phyloP scores from a whole-genome alignment of 2,329 filamentous ascomycete genomes.

The Alternaria consortialis region DNA sequence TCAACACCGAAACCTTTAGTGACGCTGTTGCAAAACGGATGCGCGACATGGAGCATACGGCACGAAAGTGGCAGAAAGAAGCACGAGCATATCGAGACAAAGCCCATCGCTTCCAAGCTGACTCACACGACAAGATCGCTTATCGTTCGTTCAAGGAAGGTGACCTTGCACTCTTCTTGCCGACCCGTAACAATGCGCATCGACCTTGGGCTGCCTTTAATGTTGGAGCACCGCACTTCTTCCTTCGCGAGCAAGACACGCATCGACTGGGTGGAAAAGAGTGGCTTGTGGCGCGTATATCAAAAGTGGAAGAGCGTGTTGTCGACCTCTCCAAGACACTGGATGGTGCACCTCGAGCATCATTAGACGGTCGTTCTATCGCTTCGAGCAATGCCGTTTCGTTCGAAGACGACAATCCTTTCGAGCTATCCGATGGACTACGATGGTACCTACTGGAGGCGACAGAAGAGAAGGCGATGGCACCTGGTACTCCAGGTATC shows the following conservation, averaged over 20 bases:
- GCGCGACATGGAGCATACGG: conserved; percentile 91
- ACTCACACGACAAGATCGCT: conserved; percentile 94
- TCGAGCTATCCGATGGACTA: conserved; percentile 92
- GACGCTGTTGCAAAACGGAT: conserved; percentile 88
- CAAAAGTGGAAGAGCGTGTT: conserved; percentile 88
- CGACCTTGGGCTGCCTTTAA: conserved; percentile 99
- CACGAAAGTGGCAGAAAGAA: conserved; percentile 92
- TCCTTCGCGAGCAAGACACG: conserved; percentile 88
- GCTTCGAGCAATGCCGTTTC: conserved; percentile 64
- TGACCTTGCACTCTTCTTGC: conserved; percentile 91
- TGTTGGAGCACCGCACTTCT: conserved; percentile 95
- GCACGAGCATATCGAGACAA: conserved; percentile 87
- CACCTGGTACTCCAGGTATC: conserved; percentile 87
- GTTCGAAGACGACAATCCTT: conserved; percentile 91
- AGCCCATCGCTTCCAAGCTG: conserved; percentile 79
- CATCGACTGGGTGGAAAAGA: conserved; percentile 86
- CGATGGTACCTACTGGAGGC: conserved; percentile 97
- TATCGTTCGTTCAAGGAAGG: conserved; percentile 96
- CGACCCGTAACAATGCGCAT: conserved; percentile 91
- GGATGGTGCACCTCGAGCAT: conserved; percentile 57
- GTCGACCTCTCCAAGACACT: conserved; percentile 89
- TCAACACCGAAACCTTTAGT: conserved; percentile 84
- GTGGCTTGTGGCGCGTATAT: conserved; percentile 96
- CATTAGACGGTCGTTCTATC: conserved; percentile 55
- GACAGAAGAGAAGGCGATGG: conserved; percentile 87